Base-by-base conservation (phyloP, 106 monocot species). In the Dendrobium chrysotoxum region DNA sequence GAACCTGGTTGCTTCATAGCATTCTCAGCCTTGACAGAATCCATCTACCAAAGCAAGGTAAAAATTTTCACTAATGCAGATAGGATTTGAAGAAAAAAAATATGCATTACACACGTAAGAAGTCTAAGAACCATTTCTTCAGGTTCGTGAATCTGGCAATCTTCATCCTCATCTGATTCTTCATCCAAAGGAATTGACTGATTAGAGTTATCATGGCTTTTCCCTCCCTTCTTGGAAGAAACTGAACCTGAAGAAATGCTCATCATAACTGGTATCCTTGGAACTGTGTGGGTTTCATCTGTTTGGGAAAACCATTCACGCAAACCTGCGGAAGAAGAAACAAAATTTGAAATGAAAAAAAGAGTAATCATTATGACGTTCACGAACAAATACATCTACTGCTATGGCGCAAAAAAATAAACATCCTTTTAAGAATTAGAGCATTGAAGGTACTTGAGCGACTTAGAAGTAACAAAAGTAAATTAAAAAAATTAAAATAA, bases 301-400 rank as follows among this genome's bases (percentile, higher is more conserved):
- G 81, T 90, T 84, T 98, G 95, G 75, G 92, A 85, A 87, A 92
- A 95, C 91, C 92, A 95, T 84, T 98, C 98, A 77, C 98, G 93
- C 61, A 98, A 61, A 15, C 98, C 96, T 96, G 85, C 28, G n/a
- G 28, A 39, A 38, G 15, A 28, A 53, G 13, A 35, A 78, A 50
- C 1, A 53, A 26, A 25, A 1, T 13, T 25, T 46, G 50, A 46
- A 53, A 53, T 47, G 23, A 44, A 50, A 78, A 46, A 50, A 75
- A 75, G 41, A 42, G 20, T 20, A 41, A 75, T n/a, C 74, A 38
- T 40, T 3, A 45, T 4, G 4, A 45, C 50, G 11, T 75, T 45
- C 15, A 76, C 28, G 46, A 76, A 76, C 17, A 40, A 21, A 74
- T 74, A 28, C 74, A 74, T 42, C 41, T 38, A 11, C 71, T 28